Evolutionary conservation across 1,284 basidiomycete genomes (phyloP).

Genomic region (Spongiforma sp.): DNA sequence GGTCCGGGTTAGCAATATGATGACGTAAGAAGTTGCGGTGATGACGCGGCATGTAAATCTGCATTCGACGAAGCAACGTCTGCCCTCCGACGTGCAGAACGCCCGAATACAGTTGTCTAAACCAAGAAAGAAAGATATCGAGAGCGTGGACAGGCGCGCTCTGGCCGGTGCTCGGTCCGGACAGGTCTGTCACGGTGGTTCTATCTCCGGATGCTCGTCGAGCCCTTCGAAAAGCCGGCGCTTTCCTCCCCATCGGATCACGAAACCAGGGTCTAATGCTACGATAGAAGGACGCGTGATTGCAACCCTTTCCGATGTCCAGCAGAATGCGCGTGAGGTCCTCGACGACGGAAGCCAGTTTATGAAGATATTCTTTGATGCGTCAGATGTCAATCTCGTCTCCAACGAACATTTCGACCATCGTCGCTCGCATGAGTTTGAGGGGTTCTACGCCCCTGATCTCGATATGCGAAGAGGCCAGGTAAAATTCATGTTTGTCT

Average conservation of each 20-base stretch:
- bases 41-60: slow-evolving; percentile 89
- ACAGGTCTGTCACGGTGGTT: slow-evolving; percentile 66
- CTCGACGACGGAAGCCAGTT: slow-evolving; percentile 71
- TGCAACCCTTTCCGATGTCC: slow-evolving; percentile 74
- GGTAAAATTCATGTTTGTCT: slow-evolving; percentile 93
- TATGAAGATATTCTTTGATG: slow-evolving; percentile 74
- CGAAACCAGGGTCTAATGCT: slow-evolving; percentile 92
- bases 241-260: slow-evolving; percentile 54
- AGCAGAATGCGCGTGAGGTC: slow-evolving; percentile 68
- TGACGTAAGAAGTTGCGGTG: slow-evolving; percentile 91
- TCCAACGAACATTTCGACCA: slow-evolving; percentile 93
- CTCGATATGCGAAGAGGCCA: slow-evolving; percentile 89
- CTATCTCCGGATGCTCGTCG: slow-evolving; percentile 53
- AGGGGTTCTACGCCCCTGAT: slow-evolving; percentile 88
- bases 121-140: slow-evolving; percentile 89
- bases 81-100: slow-evolving; percentile 21
- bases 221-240: slow-evolving; percentile 91
- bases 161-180: slow-evolving; percentile 92
- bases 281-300: slow-evolving; percentile 85
- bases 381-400: slow-evolving; percentile 79
- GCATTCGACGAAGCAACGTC: slow-evolving; percentile 82
- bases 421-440: slow-evolving; percentile 83
- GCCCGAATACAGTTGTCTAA: slow-evolving; percentile 64
- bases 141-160: slow-evolving; percentile 89
- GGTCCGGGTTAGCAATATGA: slow-evolving; percentile 60